Percentiles rank a stretch among this genome's conserved stretches.
Evolutionary conservation across 345 rosid genomes (phyloP).

Genomic region (sweet orange (Citrus sinensis)): DVS_A1.0 CM039165.1:24763001-24763500

Average conservation of each 20-base stretch:
- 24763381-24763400: not conserved
- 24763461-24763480: conserved; percentile 53
- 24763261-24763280: not conserved
- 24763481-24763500: conserved; percentile 8
- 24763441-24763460: conserved; percentile 42
- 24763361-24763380: conserved; percentile 9
- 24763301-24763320: conserved; percentile 1
- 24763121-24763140: not conserved
- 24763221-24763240: not conserved
- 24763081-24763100: not conserved
- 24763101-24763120: not conserved
- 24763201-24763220: not conserved
- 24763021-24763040: too few relatives aligned
- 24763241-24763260: not conserved
- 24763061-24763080: not conserved
- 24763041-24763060: not conserved
- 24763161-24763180: not conserved
- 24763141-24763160: not conserved
- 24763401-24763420: conserved; percentile 35
- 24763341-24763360: not conserved
- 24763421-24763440: conserved; percentile 50
- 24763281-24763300: conserved; percentile 2
- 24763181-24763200: not conserved
- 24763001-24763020: not conserved
- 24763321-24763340: not conserved